Evolutionary conservation across 2,329 filamentous ascomycete species (phyloP), one percentile per base, ranked within the genome.

Genomic region (Epichloe sp.): DNA sequence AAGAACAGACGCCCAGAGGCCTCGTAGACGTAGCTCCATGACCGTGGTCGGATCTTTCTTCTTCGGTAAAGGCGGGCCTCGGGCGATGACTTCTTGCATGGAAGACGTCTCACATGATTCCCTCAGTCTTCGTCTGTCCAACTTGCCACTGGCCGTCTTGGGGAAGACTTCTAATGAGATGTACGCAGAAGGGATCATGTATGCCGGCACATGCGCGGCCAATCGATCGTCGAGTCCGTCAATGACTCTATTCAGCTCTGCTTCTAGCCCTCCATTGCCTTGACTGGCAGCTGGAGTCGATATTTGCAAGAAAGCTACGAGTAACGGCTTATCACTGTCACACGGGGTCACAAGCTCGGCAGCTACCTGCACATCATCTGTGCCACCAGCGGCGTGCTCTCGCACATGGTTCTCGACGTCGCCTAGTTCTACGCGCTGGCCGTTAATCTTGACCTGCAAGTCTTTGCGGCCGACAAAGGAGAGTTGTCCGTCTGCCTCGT

Each of bases 381-480:
- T 17, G 4, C 36, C 37, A 31, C 41, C 45, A 8, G 21, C 17
- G 10, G 17, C 26, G 44, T 48, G 37, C 14, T 26, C 15, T 43
- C 50, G 47, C 14, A 58, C 48, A 26, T 54, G 48, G 35, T 55
- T 44, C 36, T 64, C 62, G 4, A 65, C 53, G 17, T 67, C 66
- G 0, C 55, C 59, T 3, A 77, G 66, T 62, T 78, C 82, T 42
- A 80, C 68, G 35, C 78, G 64, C 52, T 74, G 80, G 11, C 82
- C 82, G 11, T 73, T 71, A 5, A 83, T 63, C 59, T 83, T 83
- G 45, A 82, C 70, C 58, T 82, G 79, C 0, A 70, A 70, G 55
- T 83, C 79, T 54, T 78, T 79, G 14, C 79, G 68, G 14, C 75
- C 75, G 17, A 77, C 53, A 40, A 37, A 52, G 19, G 34, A 15